These are phyloP conservation scores for Hibiscus tridactylites DNA, from an alignment of 345 rosid species.

Conservation along the genomic window DNA sequence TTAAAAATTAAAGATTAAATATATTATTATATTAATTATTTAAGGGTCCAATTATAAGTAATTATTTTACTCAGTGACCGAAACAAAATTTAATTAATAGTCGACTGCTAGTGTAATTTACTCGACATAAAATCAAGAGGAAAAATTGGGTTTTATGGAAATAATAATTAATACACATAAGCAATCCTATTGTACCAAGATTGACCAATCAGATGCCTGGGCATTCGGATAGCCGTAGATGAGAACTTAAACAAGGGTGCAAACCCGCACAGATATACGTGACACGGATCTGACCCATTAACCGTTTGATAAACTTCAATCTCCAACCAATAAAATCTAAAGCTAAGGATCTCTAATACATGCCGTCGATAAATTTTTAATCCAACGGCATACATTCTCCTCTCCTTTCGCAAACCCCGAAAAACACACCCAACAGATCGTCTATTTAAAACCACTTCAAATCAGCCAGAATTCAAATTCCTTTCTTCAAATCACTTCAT, in stretches of 20 bases:
- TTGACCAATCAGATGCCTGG: background rate
- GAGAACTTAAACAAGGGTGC: background rate
- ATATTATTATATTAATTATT: too few species aligned
- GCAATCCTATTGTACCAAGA: background rate
- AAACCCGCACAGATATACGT: background rate
- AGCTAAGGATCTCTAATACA: background rate
- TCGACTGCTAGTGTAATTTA: background rate
- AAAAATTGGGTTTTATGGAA: too few species aligned
- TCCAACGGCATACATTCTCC: background rate
- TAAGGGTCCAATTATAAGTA: too few species aligned
- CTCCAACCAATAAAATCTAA: background rate
- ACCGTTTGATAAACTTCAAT: background rate
- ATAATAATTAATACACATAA: background rate
- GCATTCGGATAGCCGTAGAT: background rate
- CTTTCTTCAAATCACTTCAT: background rate
- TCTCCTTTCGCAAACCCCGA: background rate
- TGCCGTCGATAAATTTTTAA: background rate
- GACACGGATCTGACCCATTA: background rate
- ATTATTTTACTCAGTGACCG: background rate
- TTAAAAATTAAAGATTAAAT: too few species aligned
- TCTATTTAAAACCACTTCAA: background rate
- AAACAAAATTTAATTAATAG: background rate
- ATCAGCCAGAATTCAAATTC: background rate
- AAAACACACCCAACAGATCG: background rate
- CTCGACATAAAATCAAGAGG: background rate